Percentiles rank a stretch among this genome's conserved stretches.
Evolutionary conservation across 345 rosid species (phyloP).

Genomic region (Boechera retrofracta): DNA sequence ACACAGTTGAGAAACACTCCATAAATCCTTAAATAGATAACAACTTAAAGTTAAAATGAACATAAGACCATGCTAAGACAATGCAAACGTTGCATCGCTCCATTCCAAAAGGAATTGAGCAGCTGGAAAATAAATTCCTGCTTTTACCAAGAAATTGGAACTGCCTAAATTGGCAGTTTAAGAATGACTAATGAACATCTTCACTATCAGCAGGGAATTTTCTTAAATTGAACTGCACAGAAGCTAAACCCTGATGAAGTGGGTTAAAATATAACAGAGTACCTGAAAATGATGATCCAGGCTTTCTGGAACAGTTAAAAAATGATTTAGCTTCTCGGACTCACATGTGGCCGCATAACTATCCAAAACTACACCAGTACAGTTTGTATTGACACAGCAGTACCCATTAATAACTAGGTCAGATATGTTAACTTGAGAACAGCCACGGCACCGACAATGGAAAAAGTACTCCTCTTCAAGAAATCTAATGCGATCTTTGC

Average conservation of each 20-base stretch:
- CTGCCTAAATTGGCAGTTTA: conserved; percentile 6
- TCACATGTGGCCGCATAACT: conserved; percentile 43
- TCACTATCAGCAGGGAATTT: conserved; percentile 1
- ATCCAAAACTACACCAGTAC: conserved; percentile 75
- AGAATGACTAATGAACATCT: background rate
- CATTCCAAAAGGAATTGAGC: background rate
- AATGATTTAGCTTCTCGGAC: conserved; percentile 47
- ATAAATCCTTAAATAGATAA: background rate
- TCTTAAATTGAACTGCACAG: background rate
- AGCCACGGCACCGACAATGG: conserved; percentile 70
- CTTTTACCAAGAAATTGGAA: background rate
- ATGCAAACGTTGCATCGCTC: background rate
- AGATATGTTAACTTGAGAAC: conserved; percentile 62
- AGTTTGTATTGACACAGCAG: conserved; percentile 57
- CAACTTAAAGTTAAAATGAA: conserved; percentile 2
- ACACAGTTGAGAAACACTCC: conserved; percentile 9
- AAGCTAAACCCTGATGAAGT: conserved; percentile 10
- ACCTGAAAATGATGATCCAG: conserved; percentile 54
- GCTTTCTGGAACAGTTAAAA: conserved; percentile 35
- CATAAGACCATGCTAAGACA: conserved; percentile 8
- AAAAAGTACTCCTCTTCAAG: conserved; percentile 78
- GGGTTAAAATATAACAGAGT: conserved; percentile 23
- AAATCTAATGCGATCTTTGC: conserved; percentile 69
- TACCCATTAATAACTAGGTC: conserved; percentile 77
- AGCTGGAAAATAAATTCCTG: background rate